Conservation (phyloP, 768 basidiomycete species). For the Boletus rubropictus region DNA sequence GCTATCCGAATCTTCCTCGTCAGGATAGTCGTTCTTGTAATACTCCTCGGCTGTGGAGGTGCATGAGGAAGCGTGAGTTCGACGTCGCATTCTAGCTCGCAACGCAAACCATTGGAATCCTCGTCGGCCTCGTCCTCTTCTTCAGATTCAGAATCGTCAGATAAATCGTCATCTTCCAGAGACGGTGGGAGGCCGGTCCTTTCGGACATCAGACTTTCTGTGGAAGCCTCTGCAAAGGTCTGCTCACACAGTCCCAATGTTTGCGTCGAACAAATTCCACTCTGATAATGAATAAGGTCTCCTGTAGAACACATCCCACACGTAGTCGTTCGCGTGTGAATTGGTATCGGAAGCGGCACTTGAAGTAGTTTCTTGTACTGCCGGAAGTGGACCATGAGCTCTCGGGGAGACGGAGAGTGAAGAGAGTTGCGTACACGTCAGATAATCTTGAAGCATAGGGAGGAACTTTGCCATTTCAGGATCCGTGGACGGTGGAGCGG, state of each 20-base stretch:
- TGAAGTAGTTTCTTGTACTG: slow-evolving; percentile 27
- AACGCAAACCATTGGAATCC: slow-evolving; percentile 67
- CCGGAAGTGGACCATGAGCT: background rate
- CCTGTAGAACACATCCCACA: slow-evolving; percentile 82
- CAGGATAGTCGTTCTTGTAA: slow-evolving; percentile 82
- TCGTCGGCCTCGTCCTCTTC: slow-evolving; percentile 75
- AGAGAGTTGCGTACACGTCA: slow-evolving; percentile 43
- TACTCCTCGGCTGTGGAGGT: slow-evolving; percentile 62
- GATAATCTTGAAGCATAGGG: slow-evolving; percentile 70
- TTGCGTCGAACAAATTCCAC: slow-evolving; percentile 51
- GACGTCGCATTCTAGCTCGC: background rate
- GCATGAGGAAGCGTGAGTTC: background rate
- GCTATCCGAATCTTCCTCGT: slow-evolving; percentile 49
- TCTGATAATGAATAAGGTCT: slow-evolving; percentile 54
- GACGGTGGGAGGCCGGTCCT: slow-evolving; percentile 64
- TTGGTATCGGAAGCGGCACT: background rate
- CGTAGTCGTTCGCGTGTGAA: slow-evolving; percentile 47
- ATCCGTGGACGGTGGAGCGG: slow-evolving; percentile 34
- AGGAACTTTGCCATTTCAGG: slow-evolving; percentile 72
- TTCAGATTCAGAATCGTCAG: slow-evolving; percentile 60
- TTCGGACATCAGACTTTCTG: background rate
- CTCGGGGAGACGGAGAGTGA: background rate
- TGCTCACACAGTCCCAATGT: slow-evolving; percentile 60
- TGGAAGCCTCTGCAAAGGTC: background rate
- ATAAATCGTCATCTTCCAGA: slow-evolving; percentile 45